A percentile compares a stretch with the other conserved stretches of the same genome.
These are phyloP conservation scores for Fusarium fujikuroi DNA, from an alignment of 2,329 filamentous ascomycete species.

Conservation along the genomic window DNA sequence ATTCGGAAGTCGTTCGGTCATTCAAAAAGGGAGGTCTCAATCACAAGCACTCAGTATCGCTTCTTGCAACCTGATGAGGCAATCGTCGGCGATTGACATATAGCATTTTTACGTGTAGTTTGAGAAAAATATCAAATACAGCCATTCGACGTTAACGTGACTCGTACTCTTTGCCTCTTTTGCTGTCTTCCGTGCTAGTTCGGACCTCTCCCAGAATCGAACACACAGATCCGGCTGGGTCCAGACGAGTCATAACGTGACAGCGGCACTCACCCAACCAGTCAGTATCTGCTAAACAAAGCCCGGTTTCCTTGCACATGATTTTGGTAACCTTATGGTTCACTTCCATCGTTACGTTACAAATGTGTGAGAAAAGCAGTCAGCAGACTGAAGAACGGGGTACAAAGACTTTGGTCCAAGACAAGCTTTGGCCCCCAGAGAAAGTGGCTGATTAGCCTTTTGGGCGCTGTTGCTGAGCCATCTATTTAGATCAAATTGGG, in stretches of 20 bases:
- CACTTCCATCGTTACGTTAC: not conserved
- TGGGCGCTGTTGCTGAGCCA: fast-evolving
- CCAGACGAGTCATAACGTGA: too few species aligned
- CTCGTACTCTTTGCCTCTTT: too few species aligned
- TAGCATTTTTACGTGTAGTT: too few species aligned
- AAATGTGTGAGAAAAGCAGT: not conserved
- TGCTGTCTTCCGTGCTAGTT: not conserved
- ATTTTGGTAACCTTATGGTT: not conserved
- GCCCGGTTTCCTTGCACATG: too few species aligned
- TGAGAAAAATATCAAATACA: too few species aligned
- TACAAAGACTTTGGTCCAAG: not conserved
- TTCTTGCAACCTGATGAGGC: too few species aligned
- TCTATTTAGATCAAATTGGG: not conserved
- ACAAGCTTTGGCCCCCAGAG: not conserved
- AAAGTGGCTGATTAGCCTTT: not conserved
- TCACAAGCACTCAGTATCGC: not conserved
- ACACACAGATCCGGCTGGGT: not conserved
- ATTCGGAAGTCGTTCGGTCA: not conserved
- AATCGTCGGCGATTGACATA: not conserved
- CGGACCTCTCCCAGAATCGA: not conserved
- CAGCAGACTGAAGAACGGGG: not conserved
- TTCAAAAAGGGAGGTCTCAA: not conserved
- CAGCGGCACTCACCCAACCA: too few species aligned
- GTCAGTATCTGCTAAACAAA: too few species aligned
- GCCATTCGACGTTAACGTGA: too few species aligned